A percentile compares a stretch with the other conserved stretches of the same genome.
Evolutionary conservation across 306 rosid species (phyloP).

Genomic region (Senna tora): DNA sequence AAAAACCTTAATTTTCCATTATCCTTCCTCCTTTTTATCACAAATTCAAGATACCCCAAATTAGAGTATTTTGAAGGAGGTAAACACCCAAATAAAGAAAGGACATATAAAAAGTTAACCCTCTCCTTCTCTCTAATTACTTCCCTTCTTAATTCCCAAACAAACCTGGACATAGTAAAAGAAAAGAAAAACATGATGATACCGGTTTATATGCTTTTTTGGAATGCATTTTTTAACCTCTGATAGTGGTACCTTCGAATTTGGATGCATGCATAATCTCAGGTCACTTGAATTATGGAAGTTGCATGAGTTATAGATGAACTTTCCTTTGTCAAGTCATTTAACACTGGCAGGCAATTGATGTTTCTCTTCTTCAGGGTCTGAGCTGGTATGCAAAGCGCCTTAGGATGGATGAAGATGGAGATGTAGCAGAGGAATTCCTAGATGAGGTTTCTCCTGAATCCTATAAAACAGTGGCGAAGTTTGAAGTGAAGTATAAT

Average conservation of each 20-base stretch:
- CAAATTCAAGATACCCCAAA: too few species aligned
- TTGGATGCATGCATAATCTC: conserved; percentile 28
- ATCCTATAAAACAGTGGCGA: conserved; percentile 40
- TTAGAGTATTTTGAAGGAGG: too few species aligned
- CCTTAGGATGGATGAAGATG: conserved; percentile 84
- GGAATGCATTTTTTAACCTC: neutral
- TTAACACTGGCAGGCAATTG: conserved; percentile 26
- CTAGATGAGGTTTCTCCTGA: conserved; percentile 61
- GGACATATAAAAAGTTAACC: too few species aligned
- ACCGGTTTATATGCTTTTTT: conserved; percentile 3
- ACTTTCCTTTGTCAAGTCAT: conserved; percentile 9
- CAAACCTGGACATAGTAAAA: too few species aligned
- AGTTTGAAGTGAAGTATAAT: conserved; percentile 56
- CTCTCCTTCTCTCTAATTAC: too few species aligned
- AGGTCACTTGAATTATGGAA: neutral
- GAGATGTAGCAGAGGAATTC: conserved; percentile 86
- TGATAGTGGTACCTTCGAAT: neutral
- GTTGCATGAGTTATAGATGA: conserved; percentile 18
- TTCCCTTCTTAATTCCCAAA: too few species aligned
- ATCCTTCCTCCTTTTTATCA: too few species aligned
- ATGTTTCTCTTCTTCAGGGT: conserved; percentile 62
- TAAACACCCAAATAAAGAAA: too few species aligned
- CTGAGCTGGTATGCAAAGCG: conserved; percentile 76
- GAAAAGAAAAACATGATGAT: too few species aligned
- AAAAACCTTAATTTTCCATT: too few species aligned